A percentile compares a stretch with the other conserved stretches of the same genome.
These are phyloP conservation scores for Debaryomycetaceae sp. DNA, from an alignment of 1,139 yeast species.

Conservation along the genomic window DNA sequence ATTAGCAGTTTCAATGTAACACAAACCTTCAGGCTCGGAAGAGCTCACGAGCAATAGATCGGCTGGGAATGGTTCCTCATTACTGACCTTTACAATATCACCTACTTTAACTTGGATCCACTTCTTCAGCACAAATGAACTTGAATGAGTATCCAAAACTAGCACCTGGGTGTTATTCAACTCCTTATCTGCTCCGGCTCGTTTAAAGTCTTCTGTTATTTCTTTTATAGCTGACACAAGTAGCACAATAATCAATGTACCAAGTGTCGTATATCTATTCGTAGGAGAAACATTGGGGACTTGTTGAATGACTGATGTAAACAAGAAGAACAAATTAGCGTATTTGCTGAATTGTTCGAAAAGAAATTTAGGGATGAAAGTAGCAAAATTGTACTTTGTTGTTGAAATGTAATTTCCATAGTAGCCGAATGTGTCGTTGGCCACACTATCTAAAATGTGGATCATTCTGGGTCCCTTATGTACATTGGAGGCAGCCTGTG, in stretches of 20 bases:
- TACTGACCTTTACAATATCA: constrained; percentile 77
- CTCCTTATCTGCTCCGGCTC: constrained; percentile 86
- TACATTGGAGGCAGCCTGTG: not conserved
- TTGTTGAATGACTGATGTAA: constrained; percentile 92
- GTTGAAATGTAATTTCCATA: constrained; percentile 88
- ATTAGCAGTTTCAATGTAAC: constrained; percentile 96
- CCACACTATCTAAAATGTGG: constrained; percentile 56
- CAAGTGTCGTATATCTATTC: constrained; percentile 91
- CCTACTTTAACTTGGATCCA: constrained; percentile 94
- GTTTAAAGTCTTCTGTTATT: constrained; percentile 82
- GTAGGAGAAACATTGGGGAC: constrained; percentile 97
- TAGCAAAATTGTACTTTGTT: constrained; percentile 92
- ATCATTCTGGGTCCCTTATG: constrained; percentile 59
- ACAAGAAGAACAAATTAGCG: constrained; percentile 89
- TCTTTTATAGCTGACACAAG: constrained; percentile 92
- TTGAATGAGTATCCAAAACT: constrained; percentile 59
- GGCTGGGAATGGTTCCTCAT: constrained; percentile 94
- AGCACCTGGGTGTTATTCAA: constrained; percentile 74
- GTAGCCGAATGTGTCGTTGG: constrained; percentile 57
- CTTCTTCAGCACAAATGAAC: constrained; percentile 59
- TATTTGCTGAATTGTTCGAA: constrained; percentile 97
- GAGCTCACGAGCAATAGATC: constrained; percentile 82
- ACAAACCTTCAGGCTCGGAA: constrained; percentile 96
- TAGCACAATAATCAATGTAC: constrained; percentile 80
- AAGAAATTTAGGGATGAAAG: constrained; percentile 89